Evolutionary conservation across 805 yeast species (phyloP).

Genomic region (Candida patagonica): DNA sequence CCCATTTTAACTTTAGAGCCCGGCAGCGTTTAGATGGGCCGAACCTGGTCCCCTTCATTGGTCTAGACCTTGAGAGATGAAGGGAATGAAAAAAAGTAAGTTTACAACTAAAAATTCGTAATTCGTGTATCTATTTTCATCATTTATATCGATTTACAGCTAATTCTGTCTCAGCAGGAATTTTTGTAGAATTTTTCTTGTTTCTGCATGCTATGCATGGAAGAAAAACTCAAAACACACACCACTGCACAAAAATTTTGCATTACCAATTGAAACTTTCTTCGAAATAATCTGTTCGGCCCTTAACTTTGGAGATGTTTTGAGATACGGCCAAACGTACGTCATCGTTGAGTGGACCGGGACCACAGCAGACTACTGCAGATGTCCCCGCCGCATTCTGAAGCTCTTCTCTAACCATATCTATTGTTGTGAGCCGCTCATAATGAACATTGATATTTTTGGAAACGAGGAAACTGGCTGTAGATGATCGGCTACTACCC

Average conservation of each 20-base stretch:
- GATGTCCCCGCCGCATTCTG: slow-evolving; percentile 35
- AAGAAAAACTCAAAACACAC: not conserved
- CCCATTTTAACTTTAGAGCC: too few relatives aligned
- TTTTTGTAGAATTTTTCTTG: too few relatives aligned
- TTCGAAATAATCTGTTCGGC: slow-evolving; percentile 58
- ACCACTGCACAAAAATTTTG: too few relatives aligned
- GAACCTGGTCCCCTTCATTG: too few relatives aligned
- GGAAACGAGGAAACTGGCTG: not conserved
- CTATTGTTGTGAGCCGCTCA: slow-evolving; percentile 37
- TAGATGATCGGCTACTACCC: not conserved
- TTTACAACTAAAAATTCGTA: too few relatives aligned
- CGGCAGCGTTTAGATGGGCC: too few relatives aligned
- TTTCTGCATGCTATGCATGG: not conserved
- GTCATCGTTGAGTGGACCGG: slow-evolving; percentile 47
- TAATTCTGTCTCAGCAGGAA: too few relatives aligned
- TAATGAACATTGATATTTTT: not conserved
- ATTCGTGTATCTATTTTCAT: too few relatives aligned
- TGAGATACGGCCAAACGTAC: slow-evolving; percentile 40
- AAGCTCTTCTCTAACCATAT: slow-evolving; percentile 40
- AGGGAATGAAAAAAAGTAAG: too few relatives aligned
- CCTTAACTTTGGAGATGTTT: slow-evolving; percentile 32
- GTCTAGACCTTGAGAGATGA: too few relatives aligned
- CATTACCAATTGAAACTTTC: slow-evolving; percentile 61
- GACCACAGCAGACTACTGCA: slow-evolving; percentile 58
- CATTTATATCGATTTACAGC: too few relatives aligned